Conservation (phyloP, 2,329 filamentous ascomycete species). For the Penicillium sp. region DNA sequence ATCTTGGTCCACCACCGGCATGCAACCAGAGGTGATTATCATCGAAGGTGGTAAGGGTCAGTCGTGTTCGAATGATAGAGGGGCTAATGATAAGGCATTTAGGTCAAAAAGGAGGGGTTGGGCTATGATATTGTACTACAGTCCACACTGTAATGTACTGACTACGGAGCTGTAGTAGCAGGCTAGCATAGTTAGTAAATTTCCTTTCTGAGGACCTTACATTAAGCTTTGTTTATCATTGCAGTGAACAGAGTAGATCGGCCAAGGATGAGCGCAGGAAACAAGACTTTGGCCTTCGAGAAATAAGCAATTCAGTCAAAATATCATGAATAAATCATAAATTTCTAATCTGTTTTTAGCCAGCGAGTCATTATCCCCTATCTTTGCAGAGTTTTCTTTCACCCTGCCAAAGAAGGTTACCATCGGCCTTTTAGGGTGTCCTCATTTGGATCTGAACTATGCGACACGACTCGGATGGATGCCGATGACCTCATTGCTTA, state of each 20-base stretch:
- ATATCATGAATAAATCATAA: neutral
- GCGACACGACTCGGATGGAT: neutral
- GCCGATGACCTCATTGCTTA: slow-evolving; percentile 9
- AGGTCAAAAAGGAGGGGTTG: neutral
- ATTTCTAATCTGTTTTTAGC: neutral
- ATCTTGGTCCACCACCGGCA: slow-evolving; percentile 10
- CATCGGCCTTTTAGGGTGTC: neutral
- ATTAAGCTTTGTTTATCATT: neutral
- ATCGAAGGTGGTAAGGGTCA: neutral
- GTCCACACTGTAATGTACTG: too few species aligned
- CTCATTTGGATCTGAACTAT: neutral
- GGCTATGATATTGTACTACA: neutral
- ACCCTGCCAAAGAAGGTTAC: neutral
- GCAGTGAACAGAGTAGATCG: neutral
- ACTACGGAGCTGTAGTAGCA: too few species aligned
- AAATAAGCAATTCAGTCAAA: neutral
- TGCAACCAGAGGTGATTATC: slow-evolving; percentile 7
- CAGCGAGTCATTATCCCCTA: neutral
- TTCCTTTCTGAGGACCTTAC: neutral
- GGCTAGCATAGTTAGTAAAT: neutral
- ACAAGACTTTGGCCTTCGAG: neutral
- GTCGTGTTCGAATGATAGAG: neutral
- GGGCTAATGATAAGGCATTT: slow-evolving; percentile 1
- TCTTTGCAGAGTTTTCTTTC: neutral
- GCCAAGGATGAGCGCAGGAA: neutral